Evolutionary conservation across 306 rosid genomes (phyloP), one percentile per base, ranked within the genome.

Genomic region (Gastrolobium villosum): DNA sequence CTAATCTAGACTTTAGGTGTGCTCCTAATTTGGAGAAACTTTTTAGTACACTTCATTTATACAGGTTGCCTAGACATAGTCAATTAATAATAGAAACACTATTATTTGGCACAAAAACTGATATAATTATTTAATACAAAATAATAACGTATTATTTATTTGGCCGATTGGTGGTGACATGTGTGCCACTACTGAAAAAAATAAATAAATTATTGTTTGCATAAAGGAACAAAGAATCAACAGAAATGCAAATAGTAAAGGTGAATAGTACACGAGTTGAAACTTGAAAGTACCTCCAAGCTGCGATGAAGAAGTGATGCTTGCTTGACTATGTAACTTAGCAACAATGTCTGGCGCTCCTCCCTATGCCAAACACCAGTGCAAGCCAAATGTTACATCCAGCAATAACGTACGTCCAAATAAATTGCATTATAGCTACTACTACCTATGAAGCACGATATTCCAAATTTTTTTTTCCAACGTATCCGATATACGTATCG

Each of bases 321-420:
- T 79, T 55, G 79, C 72, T 60, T 89, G 89, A 57, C 82, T 85
- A 10, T 85, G 84, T 48, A 84, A 70, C 78, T 74, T 85, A 28
- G 88, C 84, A 26, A 45, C 87, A 64, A 59, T 54, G 32, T 87
- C 86, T 3, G 88, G 75, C 68, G 91, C 81, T 61, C 90, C 92
- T 53, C 76, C 82, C 94, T 92, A 56, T 11, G 41, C 48, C 70
- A 62, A 74, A 78, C 6, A 15, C 45, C 26, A 45, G 50, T 63
- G 59, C 39, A 75, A 66, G 26, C 56, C 72, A 69, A 60, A 46
- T 61, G 14, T 50, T 20, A 74, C 32, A 28, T 11, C 10, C 62
- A 14, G 9, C 26, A 20, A 20, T 20, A 20, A 20, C 26, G 26
- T 20, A 20, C 26, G 26, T 20, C 26, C 26, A 20, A 20, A 20